Evolutionary conservation across 148 eudicot species (phyloP).

Genomic region (Euryodendron excelsum): DNA sequence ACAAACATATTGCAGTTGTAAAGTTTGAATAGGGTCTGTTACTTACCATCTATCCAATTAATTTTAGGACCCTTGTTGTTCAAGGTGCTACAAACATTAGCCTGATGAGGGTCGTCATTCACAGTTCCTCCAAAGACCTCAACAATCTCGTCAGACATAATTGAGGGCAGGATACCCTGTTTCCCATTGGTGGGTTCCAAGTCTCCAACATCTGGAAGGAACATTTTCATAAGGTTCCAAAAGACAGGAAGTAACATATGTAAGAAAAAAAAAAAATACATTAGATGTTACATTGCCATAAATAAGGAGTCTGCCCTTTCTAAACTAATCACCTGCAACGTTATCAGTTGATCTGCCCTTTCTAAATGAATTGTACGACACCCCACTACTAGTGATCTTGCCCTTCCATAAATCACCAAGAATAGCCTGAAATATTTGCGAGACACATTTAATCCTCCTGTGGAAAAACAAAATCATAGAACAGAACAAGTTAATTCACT

Average conservation of each 20-base stretch:
- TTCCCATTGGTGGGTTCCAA: slow-evolving; percentile 33
- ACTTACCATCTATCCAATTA: slow-evolving; percentile 27
- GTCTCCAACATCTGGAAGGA: slow-evolving; percentile 34
- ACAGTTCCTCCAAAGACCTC: slow-evolving; percentile 29
- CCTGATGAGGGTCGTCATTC: slow-evolving; percentile 22
- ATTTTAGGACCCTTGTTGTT: slow-evolving; percentile 11
- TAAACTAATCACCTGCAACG: slow-evolving; percentile 42
- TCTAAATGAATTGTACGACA: slow-evolving; percentile 46
- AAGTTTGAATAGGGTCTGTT: not conserved
- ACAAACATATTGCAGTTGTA: not conserved
- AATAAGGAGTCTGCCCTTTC: slow-evolving; percentile 1
- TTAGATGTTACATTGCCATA: slow-evolving; percentile 4
- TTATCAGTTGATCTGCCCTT: slow-evolving; percentile 52
- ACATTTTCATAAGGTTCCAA: not conserved
- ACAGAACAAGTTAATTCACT: not conserved
- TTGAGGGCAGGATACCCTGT: slow-evolving; percentile 25
- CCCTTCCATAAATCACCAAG: slow-evolving; percentile 81
- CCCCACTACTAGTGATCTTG: slow-evolving; percentile 62
- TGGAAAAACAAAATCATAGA: not conserved
- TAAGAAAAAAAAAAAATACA: too few relatives aligned
- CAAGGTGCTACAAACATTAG: slow-evolving; percentile 31
- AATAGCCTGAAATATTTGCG: slow-evolving; percentile 43
- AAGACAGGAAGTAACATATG: not conserved
- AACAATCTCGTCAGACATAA: slow-evolving; percentile 34
- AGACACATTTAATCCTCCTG: slow-evolving; percentile 16